Evolutionary conservation across 1,284 basidiomycete genomes (phyloP).

Genomic region (Polyporus tsugae): DNA sequence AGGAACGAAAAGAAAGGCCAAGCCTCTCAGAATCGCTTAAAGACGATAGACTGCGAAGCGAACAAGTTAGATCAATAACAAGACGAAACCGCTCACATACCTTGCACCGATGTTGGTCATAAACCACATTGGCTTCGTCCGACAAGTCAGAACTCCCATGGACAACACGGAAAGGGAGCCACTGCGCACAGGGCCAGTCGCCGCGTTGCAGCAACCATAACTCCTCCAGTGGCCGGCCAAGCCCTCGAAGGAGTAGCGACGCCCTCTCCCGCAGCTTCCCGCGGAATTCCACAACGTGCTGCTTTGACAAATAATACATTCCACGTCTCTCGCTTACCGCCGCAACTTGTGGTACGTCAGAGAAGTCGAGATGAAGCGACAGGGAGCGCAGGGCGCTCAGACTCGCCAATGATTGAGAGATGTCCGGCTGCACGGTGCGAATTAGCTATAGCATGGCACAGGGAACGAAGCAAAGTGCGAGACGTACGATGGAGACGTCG

Average conservation of each 20-base stretch:
- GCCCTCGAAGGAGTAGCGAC: neutral
- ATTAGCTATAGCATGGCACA: neutral
- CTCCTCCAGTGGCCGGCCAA: neutral
- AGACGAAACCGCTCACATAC: neutral
- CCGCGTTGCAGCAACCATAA: neutral
- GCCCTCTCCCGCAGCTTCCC: neutral
- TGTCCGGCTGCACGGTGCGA: neutral
- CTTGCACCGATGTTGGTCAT: neutral
- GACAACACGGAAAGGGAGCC: neutral
- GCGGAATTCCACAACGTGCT: neutral
- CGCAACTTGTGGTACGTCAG: neutral
- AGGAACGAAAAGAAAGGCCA: too few species aligned
- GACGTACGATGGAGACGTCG: neutral
- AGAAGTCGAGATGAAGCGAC: constrained; percentile 1
- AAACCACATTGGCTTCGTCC: neutral
- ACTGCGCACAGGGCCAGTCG: neutral
- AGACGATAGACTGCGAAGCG: neutral
- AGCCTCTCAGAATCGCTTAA: neutral
- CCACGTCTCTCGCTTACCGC: neutral
- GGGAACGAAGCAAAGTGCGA: neutral
- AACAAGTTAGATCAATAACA: neutral
- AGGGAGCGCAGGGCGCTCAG: neutral
- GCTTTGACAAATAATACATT: neutral
- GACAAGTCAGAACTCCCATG: neutral
- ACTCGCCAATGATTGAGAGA: neutral